Evolutionary conservation across 331 rosid genomes (phyloP).

Genomic region (Arachis monticola): DNA sequence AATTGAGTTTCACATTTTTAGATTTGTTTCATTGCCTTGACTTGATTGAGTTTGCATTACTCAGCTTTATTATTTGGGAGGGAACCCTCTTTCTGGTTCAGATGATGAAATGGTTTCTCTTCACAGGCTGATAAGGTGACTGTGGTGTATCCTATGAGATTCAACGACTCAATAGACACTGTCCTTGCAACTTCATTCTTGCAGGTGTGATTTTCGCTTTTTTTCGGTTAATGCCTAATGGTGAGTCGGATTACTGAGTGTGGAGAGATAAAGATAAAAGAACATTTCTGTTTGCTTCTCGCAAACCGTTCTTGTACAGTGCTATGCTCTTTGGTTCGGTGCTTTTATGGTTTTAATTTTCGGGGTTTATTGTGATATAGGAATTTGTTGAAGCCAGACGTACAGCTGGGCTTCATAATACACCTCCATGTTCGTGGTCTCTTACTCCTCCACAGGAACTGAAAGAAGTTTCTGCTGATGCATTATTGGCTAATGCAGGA

Average conservation of each 20-base stretch:
- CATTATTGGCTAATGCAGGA: slow-evolving; percentile 90
- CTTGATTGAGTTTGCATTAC: slow-evolving; percentile 24
- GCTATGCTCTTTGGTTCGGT: slow-evolving; percentile 34
- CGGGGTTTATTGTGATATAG: slow-evolving; percentile 52
- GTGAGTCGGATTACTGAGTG: slow-evolving; percentile 22
- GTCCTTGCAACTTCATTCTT: slow-evolving; percentile 92
- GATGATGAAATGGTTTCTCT: slow-evolving; percentile 26
- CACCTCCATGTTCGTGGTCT: slow-evolving; percentile 93
- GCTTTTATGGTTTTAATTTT: slow-evolving; percentile 42
- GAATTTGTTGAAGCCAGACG: slow-evolving; percentile 98
- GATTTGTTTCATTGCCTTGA: slow-evolving; percentile 3
- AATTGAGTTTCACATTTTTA: slow-evolving; percentile 13
- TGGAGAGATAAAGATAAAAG: slow-evolving; percentile 18
- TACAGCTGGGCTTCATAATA: slow-evolving; percentile 74
- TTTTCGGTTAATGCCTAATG: slow-evolving; percentile 8
- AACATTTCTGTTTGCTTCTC: slow-evolving; percentile 34
- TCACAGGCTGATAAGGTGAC: slow-evolving; percentile 91
- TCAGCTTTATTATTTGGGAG: slow-evolving; percentile 21
- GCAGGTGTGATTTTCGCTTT: slow-evolving; percentile 63
- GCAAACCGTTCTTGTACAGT: slow-evolving; percentile 32
- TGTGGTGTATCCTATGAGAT: slow-evolving; percentile 94
- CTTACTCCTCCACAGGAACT: slow-evolving; percentile 76
- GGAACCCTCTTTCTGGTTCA: slow-evolving; percentile 19
- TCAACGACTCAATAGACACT: slow-evolving; percentile 84
- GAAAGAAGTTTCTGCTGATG: slow-evolving; percentile 70